Evolutionary conservation across 768 basidiomycete genomes (phyloP).

Genomic region (Leccinum subtestaceum): DNA sequence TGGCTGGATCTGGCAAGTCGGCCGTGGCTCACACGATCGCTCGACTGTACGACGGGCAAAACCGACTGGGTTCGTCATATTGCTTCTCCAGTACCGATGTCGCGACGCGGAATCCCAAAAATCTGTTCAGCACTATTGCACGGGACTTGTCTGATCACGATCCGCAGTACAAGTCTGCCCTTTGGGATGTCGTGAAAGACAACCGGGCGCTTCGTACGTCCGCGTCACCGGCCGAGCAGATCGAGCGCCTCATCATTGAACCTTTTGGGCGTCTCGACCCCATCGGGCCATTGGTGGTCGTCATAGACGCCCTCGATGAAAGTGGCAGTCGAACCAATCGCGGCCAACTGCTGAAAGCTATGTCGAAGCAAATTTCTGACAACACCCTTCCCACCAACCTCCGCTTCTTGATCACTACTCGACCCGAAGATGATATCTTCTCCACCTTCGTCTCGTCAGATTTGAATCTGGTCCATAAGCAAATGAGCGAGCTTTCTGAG

Average conservation of each 20-base stretch:
- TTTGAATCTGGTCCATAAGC: background rate
- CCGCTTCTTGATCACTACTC: too few species aligned
- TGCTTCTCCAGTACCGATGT: too few species aligned
- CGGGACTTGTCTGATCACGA: too few species aligned
- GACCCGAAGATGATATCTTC: background rate
- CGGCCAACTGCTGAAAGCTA: background rate
- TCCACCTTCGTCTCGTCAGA: background rate
- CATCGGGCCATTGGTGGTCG: background rate
- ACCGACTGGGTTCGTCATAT: too few species aligned
- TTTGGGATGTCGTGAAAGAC: too few species aligned
- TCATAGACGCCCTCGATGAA: background rate
- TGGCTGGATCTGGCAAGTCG: too few species aligned
- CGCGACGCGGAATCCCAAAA: too few species aligned
- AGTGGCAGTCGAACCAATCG: background rate
- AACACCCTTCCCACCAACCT: background rate
- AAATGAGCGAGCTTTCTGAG: fast-evolving
- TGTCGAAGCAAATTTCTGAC: background rate
- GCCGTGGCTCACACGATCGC: too few species aligned
- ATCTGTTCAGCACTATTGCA: too few species aligned
- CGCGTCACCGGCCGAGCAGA: background rate
- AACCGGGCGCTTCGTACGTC: too few species aligned
- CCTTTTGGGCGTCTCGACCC: background rate
- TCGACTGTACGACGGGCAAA: too few species aligned
- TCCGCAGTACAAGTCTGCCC: too few species aligned
- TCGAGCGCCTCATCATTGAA: background rate